Evolutionary conservation across 441 rosid genomes (phyloP).

Genomic region (Kokia cookei): DNA sequence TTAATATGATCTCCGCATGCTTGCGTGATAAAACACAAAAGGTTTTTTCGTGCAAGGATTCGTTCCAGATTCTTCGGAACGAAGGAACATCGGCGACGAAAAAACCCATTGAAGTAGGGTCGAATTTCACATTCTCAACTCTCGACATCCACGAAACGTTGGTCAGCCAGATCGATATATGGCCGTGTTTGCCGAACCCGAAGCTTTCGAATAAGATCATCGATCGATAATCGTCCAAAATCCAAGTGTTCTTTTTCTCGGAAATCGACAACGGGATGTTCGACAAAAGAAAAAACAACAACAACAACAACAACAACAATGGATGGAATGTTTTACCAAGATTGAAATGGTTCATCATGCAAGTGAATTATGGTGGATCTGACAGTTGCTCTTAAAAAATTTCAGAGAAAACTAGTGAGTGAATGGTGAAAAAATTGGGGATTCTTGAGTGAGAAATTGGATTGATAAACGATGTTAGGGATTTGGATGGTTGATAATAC

Average conservation of each 20-base stretch:
- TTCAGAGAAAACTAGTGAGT: neutral
- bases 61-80: slow-evolving; percentile 25
- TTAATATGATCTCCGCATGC: slow-evolving; percentile 22
- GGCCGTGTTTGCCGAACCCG: slow-evolving; percentile 37
- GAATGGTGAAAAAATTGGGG: neutral
- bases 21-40: slow-evolving; percentile 37
- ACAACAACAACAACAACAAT: neutral
- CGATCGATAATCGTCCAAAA: slow-evolving; percentile 30
- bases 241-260: slow-evolving; percentile 36
- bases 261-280: slow-evolving; percentile 23
- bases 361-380: neutral
- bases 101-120: slow-evolving; percentile 39
- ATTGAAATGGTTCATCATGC: slow-evolving; percentile 7
- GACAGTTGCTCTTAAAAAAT: neutral
- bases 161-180: slow-evolving; percentile 20
- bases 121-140: slow-evolving; percentile 3
- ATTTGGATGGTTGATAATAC: slow-evolving; percentile 11
- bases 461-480: neutral
- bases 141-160: slow-evolving; percentile 30
- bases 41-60: slow-evolving; percentile 7
- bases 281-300: slow-evolving; percentile 10
- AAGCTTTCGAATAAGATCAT: slow-evolving; percentile 47
- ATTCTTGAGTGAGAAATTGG: slow-evolving; percentile 1
- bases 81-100: slow-evolving; percentile 32
- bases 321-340: neutral